Conservation (phyloP, 1,139 yeast genomes). For the Protomyces gravidus region DNA sequence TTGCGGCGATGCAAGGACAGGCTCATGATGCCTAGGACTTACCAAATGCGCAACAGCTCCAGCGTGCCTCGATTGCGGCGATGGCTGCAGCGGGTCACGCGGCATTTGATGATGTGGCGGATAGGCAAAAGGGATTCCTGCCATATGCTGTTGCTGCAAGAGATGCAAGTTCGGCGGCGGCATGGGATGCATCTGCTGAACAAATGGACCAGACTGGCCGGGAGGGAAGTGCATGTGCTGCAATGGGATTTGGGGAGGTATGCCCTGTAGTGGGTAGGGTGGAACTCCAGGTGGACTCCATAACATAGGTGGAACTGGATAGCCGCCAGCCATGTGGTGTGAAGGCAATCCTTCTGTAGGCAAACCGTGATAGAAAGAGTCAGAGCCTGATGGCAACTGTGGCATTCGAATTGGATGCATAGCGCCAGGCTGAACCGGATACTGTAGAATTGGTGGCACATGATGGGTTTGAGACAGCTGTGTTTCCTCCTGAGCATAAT, state of each 20-base stretch:
- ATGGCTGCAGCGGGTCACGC: background rate
- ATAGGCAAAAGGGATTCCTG: background rate
- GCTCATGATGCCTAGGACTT: background rate
- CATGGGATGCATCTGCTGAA: background rate
- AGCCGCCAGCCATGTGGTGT: background rate
- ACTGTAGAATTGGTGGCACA: background rate
- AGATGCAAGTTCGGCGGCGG: constrained; percentile 3
- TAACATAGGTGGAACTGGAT: constrained; percentile 2
- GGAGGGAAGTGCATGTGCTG: background rate
- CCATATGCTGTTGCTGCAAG: constrained; percentile 1
- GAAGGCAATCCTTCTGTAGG: background rate
- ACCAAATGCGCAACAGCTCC: background rate
- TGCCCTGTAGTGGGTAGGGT: background rate
- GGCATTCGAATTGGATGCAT: background rate
- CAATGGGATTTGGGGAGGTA: background rate
- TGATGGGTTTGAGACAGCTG: background rate
- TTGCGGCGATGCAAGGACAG: background rate
- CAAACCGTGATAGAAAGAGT: background rate
- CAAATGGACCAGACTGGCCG: background rate
- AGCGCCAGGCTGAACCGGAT: background rate
- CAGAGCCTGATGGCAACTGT: constrained; percentile 1
- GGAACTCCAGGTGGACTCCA: background rate
- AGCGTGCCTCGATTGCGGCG: constrained; percentile 9
- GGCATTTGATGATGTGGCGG: background rate
- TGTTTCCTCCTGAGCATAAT: background rate